Evolutionary conservation across 805 yeast genomes (phyloP), one percentile per base, ranked within the genome.

Genomic region (Candida morakotiae): DNA sequence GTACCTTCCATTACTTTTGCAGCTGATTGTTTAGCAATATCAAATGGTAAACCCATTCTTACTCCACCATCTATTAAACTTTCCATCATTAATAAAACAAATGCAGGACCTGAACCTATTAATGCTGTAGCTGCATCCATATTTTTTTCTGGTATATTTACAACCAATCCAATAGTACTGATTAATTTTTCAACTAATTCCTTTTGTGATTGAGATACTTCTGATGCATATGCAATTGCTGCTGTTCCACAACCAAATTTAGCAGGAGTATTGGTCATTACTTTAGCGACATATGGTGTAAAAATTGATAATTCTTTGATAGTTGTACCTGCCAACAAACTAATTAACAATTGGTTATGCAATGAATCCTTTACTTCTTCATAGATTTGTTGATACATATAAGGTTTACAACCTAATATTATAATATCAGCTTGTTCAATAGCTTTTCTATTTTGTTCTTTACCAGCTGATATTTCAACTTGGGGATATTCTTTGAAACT

Each of bases 191-290:
- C 64, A 44, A 70, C 79, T 44, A 67, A 61, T 1, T 72, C 73
- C 45, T 71, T 71, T 31, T 66, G 64, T 21, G 54, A 50, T 9
- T 43, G 45, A 25, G 62, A 66, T 14, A 80, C 81, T 9, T 60
- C 61, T 2, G 60, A 44, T 8, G 91, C 77, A 53, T 85, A 79
- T 2, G 96, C 76, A n/a, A 93, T 80, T 27, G 87, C 88, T 9
- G 98, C 96, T 73, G 91, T 87, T 35, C 98, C 98, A 49, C 81
- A 78, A 16, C 97, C 96, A 58, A 76, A 86, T 58, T 82, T 81
- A 14, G 96, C 94, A 3, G 99, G 97, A 0, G 98, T 93, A 64
- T 91, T 93, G 31, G 99, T 91, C 95, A 94, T 89, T n/a, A 94
- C 95, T 45, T 95, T 75, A 16, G 94, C 86, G 22, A 91, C 79